Percentiles rank a stretch among this genome's conserved stretches.
Evolutionary conservation across 2,329 filamentous ascomycete genomes (phyloP).

Genomic region (Colletotrichum chlorophyti): DNA sequence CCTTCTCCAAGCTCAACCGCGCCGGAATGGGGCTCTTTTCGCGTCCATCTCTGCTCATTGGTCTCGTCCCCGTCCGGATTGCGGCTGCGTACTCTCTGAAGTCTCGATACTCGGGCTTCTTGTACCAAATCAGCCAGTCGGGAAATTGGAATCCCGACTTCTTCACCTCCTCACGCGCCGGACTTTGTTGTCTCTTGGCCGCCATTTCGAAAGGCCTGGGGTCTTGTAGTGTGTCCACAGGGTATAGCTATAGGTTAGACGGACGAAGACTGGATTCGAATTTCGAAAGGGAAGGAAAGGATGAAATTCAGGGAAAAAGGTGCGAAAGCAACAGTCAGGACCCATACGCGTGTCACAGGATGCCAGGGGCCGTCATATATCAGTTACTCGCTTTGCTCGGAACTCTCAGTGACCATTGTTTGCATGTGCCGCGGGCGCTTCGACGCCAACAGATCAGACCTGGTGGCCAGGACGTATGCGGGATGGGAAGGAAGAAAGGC

Average conservation of each 20-base stretch:
- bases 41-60: constrained; percentile 44
- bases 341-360: not conserved
- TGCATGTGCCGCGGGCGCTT: not conserved
- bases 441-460: constrained; percentile 3
- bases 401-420: not conserved
- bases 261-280: not conserved
- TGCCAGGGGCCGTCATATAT: constrained; percentile 12
- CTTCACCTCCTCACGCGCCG: not conserved
- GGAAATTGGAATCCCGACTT: constrained; percentile 29
- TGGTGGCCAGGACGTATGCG: not conserved
- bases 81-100: constrained; percentile 51
- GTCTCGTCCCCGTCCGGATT: constrained; percentile 42
- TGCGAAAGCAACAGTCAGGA: not conserved
- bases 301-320: not conserved
- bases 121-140: constrained; percentile 53
- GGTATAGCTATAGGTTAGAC: too few species aligned
- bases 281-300: not conserved
- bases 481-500: not conserved
- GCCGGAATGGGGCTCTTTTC: constrained; percentile 44
- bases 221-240: not conserved
- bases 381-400: too few species aligned
- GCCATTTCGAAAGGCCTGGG: not conserved
- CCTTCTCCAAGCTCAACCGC: constrained; percentile 49
- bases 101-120: constrained; percentile 56
- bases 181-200: not conserved